Percentiles rank a stretch among this genome's conserved stretches.
These are phyloP conservation scores for Solanum tarapatanum DNA, from an alignment of 257 asterid genomes.

Conservation along the genomic window DNA sequence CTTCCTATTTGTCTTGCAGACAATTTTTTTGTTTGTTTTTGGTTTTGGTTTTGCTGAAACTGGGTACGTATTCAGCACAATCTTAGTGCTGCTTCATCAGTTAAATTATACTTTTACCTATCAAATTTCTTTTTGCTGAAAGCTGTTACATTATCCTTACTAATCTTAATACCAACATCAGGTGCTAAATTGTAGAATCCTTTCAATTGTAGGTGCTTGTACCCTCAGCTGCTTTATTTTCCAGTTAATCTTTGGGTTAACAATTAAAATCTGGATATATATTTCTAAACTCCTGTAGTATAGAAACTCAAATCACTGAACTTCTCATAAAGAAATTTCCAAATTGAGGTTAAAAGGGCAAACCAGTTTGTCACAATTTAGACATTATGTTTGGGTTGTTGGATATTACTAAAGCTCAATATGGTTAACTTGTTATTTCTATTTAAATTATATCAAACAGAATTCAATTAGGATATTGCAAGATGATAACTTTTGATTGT, in stretches of 20 bases:
- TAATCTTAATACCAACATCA: neutral
- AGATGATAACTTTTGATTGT: neutral
- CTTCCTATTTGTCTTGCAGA: neutral
- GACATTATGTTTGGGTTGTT: neutral
- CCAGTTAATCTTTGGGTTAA: neutral
- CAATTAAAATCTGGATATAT: neutral
- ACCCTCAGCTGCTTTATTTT: neutral
- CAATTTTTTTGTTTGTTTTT: neutral
- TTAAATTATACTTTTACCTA: neutral
- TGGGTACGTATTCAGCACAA: neutral
- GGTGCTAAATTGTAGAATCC: neutral
- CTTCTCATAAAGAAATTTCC: neutral
- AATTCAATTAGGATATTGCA: neutral
- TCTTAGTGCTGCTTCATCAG: neutral
- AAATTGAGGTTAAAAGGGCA: neutral
- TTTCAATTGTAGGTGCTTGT: neutral
- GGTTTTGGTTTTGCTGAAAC: neutral
- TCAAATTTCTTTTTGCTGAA: neutral
- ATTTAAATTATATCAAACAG: neutral
- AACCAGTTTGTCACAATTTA: neutral
- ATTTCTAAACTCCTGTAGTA: neutral
- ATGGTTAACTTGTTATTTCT: neutral
- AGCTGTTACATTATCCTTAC: neutral
- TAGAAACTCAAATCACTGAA: neutral
- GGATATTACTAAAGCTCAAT: neutral